These are phyloP conservation scores for Ophiorrhiza pumila DNA, from an alignment of 257 asterid genomes.

Conservation along the genomic window DNA sequence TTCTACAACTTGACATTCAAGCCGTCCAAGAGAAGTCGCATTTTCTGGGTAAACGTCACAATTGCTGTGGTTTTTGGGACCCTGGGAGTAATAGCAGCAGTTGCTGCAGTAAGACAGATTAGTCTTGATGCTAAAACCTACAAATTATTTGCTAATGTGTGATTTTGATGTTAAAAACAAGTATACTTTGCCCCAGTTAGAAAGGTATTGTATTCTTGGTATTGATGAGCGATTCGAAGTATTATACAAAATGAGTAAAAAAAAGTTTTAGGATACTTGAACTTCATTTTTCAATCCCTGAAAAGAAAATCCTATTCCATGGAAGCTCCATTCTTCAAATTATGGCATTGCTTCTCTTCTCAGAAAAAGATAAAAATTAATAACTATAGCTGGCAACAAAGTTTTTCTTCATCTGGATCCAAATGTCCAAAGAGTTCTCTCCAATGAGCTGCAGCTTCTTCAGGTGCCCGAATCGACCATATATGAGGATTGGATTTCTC, in stretches of 20 bases:
- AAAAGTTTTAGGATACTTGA: too few relatives aligned
- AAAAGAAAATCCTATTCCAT: not conserved
- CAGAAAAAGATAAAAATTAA: not conserved
- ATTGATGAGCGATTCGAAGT: not conserved
- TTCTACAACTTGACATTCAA: slow-evolving; percentile 83
- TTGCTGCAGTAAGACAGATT: slow-evolving; percentile 88
- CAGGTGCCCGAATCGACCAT: slow-evolving; percentile 34
- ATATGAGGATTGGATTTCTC: slow-evolving; percentile 27
- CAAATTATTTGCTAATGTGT: slow-evolving; percentile 46
- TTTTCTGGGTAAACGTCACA: slow-evolving; percentile 57
- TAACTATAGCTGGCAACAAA: not conserved
- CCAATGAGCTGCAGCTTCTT: slow-evolving; percentile 31
- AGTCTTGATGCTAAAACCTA: slow-evolving; percentile 75
- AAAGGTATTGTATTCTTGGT: not conserved
- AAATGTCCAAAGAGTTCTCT: slow-evolving; percentile 25
- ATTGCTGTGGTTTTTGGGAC: slow-evolving; percentile 58
- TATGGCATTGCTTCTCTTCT: not conserved
- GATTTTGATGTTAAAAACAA: not conserved
- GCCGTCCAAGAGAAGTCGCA: slow-evolving; percentile 49
- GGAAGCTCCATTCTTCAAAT: not conserved
- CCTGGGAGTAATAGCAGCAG: slow-evolving; percentile 57
- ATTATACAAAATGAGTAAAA: not conserved
- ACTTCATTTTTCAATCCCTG: too few relatives aligned
- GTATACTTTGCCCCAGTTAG: not conserved
- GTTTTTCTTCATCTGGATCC: slow-evolving; percentile 30